Base-by-base conservation (phyloP, 495 filamentous ascomycete species). In the Pyrenula massariospora region DNA sequence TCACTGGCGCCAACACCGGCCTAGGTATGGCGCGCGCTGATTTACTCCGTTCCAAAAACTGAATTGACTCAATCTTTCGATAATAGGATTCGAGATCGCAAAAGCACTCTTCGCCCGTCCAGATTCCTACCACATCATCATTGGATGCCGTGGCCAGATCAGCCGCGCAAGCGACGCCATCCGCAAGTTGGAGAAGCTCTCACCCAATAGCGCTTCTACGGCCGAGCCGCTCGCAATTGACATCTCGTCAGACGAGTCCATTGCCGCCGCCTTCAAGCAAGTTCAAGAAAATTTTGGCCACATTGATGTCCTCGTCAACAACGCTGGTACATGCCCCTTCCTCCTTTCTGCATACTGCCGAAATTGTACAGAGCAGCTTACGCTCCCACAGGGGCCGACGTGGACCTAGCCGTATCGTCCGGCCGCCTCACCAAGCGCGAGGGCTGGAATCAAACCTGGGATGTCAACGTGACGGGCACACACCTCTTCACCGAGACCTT, bases 171-270 rank as follows among this genome's bases (percentile, higher is more conserved):
- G 77, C 3, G 59, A 65, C 1, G 77, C 78, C n/a, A 69, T 71
- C 50, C 48, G 59, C 2, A 52, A 59, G 0, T 22, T 73, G 1
- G 57, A 65, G 50, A 58, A 61, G 19, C 68, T 74, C 36, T 64
- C 68, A 24, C 71, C 77, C 0, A 24, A 62, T 0, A 67, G 66
- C 0, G 3, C 57, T 10, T 76, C 67, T 54, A 70, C 60, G 1
- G 25, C 78, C 8, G 23, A 22, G 1, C 57, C 63, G 0, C 36
- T 82, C 0, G 66, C 74, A 49, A 55, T 83, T 10, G 79, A 84
- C 61, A 66, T 84, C 12, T 68, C 66, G 50, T 69, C 71, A 0
- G 78, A 82, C 59, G 66, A 69, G n/a, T 80, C 77, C n/a, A 79
- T 83, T 52, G 54, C 72, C 22, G 54, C 54, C 3, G 75, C 72